These are phyloP conservation scores for Trichosporon sp. DNA, from an alignment of 1,284 basidiomycete genomes.

Conservation along the genomic window DNA sequence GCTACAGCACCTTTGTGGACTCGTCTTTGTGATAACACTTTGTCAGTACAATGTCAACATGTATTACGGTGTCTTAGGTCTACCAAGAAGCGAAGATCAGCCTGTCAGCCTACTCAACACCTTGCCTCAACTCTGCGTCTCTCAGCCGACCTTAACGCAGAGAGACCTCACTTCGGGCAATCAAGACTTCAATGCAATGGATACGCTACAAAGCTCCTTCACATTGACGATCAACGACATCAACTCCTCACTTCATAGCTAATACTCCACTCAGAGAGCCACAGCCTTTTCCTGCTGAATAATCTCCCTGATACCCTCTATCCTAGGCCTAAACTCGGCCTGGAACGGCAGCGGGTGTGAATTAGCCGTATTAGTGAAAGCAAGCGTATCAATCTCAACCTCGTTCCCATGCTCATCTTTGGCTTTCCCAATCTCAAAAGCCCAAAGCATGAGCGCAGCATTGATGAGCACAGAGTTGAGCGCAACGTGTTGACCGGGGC, in stretches of 20 bases:
- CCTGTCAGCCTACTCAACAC: too few species aligned
- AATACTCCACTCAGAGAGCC: too few species aligned
- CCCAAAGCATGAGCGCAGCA: conserved; percentile 41
- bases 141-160: too few species aligned
- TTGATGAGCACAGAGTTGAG: conserved; percentile 43
- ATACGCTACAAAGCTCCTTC: too few species aligned
- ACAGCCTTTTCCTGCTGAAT: too few species aligned
- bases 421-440: conserved; percentile 30
- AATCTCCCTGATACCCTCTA: too few species aligned
- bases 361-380: conserved; percentile 21
- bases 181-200: too few species aligned
- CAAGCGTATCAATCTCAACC: conserved; percentile 22
- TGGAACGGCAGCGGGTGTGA: conserved; percentile 20
- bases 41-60: conserved; percentile 21
- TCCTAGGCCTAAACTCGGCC: conserved; percentile 8
- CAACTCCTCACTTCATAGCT: too few species aligned
- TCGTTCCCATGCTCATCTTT: not conserved
- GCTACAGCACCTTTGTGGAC: not conserved
- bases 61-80: conserved; percentile 19
- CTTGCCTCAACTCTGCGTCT: too few species aligned
- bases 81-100: not conserved
- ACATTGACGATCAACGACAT: too few species aligned
- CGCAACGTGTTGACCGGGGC: conserved; percentile 46
- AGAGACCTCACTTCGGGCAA: too few species aligned
- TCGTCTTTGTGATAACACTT: not conserved